phyloP scores from a whole-genome alignment of 129 eudicot genomes.

The Scalesia atractyloides region DNA sequence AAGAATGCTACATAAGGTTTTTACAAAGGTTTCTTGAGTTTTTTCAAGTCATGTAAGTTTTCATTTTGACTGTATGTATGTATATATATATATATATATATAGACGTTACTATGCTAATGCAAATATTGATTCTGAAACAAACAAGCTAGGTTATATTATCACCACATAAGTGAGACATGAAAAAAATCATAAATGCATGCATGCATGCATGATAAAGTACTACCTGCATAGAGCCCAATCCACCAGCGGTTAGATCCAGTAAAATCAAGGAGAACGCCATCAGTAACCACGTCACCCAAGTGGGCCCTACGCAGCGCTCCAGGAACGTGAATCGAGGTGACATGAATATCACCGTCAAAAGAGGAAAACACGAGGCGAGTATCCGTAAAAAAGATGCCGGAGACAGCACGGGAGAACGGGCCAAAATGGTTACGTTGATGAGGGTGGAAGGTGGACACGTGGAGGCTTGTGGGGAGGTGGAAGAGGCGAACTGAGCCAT shows the following conservation, averaged over 20 bases:
- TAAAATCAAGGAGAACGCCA: conserved; percentile 84
- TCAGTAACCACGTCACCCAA: conserved; percentile 80
- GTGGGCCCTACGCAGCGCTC: conserved; percentile 59
- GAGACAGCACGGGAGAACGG: conserved; percentile 79
- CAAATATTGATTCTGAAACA: no score
- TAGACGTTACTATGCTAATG: no score
- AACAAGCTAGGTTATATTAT: no score
- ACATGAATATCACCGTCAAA: conserved; percentile 78
- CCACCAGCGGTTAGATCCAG: conserved; percentile 82
- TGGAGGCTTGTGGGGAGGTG: conserved; percentile 59
- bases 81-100: neutral
- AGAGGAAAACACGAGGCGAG: conserved; percentile 63
- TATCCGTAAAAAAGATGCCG: conserved; percentile 57
- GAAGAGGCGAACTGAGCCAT: conserved; percentile 77
- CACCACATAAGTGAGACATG: no score
- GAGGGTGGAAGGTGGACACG: conserved; percentile 72
- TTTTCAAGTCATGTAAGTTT: no score
- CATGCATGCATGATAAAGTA: neutral
- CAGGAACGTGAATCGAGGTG: conserved; percentile 39
- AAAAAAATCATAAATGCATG: no score
- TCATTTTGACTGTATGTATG: no score
- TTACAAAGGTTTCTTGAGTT: no score
- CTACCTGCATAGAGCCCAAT: conserved; percentile 95
- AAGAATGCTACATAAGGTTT: no score
- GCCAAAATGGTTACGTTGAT: conserved; percentile 78